These are phyloP conservation scores for Pleurotus cornucopiae DNA, from an alignment of 768 basidiomycete species.

Conservation along the genomic window DNA sequence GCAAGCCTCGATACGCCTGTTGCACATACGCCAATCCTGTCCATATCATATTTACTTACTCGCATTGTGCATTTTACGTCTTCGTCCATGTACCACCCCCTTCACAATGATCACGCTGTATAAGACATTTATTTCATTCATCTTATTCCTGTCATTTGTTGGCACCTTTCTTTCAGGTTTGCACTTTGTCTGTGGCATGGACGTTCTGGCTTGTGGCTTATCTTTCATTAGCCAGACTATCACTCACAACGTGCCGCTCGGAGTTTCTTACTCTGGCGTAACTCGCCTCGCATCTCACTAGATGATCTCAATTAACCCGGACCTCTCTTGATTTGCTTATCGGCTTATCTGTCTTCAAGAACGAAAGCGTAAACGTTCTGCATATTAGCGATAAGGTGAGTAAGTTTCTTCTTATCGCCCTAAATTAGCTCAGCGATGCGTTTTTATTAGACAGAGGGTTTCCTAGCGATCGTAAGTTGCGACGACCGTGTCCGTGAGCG, in stretches of 20 bases:
- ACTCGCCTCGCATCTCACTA: too few relatives aligned
- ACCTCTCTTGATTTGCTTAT: background rate
- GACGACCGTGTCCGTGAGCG: background rate
- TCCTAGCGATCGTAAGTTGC: too few relatives aligned
- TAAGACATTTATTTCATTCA: background rate
- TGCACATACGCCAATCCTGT: background rate
- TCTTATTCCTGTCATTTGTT: too few relatives aligned
- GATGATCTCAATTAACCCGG: too few relatives aligned
- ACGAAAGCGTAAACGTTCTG: too few relatives aligned
- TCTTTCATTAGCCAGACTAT: background rate
- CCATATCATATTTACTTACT: background rate
- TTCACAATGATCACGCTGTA: background rate
- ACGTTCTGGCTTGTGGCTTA: too few relatives aligned
- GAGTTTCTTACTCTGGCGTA: background rate
- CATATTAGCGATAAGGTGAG: conserved; percentile 5
- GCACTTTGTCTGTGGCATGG: too few relatives aligned
- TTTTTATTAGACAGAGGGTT: background rate
- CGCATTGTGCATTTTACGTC: background rate
- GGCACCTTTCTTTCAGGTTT: too few relatives aligned
- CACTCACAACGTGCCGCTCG: background rate
- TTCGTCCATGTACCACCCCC: background rate
- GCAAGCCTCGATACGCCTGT: too few relatives aligned
- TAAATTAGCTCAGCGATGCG: background rate
- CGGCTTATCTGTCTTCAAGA: background rate
- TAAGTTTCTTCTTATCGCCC: background rate